Evolutionary conservation across 495 filamentous ascomycete genomes (phyloP), one percentile per base, ranked within the genome.

Genomic region (Aspergillus ellipticus): DNA sequence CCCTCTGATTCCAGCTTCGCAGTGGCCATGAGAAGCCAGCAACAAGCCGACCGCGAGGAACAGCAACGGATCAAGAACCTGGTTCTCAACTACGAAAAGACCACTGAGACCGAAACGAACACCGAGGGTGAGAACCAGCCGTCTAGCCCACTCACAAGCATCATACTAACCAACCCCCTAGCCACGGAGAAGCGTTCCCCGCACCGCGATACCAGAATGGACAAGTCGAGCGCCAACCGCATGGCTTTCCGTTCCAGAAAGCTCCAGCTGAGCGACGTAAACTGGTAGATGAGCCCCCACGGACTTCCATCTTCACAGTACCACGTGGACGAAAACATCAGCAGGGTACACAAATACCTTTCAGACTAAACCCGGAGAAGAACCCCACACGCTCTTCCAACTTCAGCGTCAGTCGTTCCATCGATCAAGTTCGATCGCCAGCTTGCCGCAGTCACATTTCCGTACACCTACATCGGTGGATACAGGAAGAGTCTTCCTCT

Each of bases 11-110:
- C 93, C 0, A 90, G 81, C 58, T 96, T 98, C 71, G 94, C 94
- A 8, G 79, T 97, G 56, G 93, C 95, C 15, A 91, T 97, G 92
- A 93, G 89, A 65, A 90, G 81, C 57, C 91, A 96, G 73, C 92
- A 96, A 64, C 87, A 93, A 69, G 94, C 92, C 0, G 93, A 97
- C 67, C 87, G 89, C 50, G 94, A 94, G 65, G 94, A 98, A 66
- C 94, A 98, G 67, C 89, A 96, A 67, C 89, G 96, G 46, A 98
- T 98, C 80, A 98, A 98, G 76, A 94, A 88, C 66, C 78, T 97
- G 20, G 95, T 98, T 42, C 79, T 98, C 66, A 97, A 96, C 71
- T 96, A 96, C 66, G 94, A 98, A 70, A 85, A 94, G 52, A 81
- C 88, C 31, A 88, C 88, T 49, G 90, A 85, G 52, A 81, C 85